These are phyloP conservation scores for Cyclanthera cordifolia DNA, from an alignment of 306 rosid genomes.

Conservation along the genomic window DNA sequence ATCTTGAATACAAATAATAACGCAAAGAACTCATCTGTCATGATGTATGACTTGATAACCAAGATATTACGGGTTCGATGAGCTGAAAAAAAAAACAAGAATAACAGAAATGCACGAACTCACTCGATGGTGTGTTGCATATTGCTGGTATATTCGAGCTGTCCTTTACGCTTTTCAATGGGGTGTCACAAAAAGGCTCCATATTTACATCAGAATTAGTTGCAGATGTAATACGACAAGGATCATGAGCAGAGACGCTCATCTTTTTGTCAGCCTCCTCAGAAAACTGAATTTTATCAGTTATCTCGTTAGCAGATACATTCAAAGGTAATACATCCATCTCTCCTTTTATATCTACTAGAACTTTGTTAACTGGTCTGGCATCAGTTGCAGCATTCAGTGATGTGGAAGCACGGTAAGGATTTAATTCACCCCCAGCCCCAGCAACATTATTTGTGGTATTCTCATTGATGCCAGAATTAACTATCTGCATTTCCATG, in stretches of 20 bases:
- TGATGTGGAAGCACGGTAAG: conserved; percentile 7
- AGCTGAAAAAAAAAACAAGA: too few relatives aligned
- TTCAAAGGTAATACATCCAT: too few relatives aligned
- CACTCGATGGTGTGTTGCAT: conserved; percentile 24
- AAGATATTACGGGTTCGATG: too few relatives aligned
- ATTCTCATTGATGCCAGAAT: conserved; percentile 8
- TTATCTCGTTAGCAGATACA: too few relatives aligned
- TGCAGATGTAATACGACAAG: conserved; percentile 7
- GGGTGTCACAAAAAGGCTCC: conserved; percentile 9
- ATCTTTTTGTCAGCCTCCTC: conserved; percentile 10
- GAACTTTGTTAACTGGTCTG: conserved; percentile 3
- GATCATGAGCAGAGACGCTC: conserved; percentile 4
- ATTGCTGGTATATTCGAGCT: conserved; percentile 22
- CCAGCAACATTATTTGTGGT: neutral
- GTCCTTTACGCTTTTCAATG: conserved; percentile 9
- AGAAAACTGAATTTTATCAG: conserved; percentile 15
- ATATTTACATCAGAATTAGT: conserved; percentile 12
- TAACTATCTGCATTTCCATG: conserved; percentile 24
- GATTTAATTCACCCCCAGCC: conserved; percentile 11
- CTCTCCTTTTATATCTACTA: neutral
- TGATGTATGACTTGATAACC: too few relatives aligned
- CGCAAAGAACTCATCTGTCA: neutral
- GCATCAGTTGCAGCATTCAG: conserved; percentile 15
- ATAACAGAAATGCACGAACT: neutral
- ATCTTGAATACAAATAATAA: neutral